Evolutionary conservation across 495 filamentous ascomycete genomes (phyloP).

Genomic region (Penicillium taxi): DNA sequence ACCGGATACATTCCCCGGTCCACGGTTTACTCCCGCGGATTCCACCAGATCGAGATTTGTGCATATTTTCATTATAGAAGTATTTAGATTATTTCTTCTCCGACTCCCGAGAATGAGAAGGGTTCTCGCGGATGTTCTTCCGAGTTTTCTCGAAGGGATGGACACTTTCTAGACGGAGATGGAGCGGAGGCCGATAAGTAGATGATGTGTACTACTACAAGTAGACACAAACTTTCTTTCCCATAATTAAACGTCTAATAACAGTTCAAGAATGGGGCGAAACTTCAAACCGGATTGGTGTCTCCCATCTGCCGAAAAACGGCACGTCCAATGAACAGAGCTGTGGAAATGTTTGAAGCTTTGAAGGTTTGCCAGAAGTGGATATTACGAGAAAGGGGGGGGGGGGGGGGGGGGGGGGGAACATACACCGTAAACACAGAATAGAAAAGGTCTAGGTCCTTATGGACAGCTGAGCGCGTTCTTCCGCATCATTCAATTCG

Average conservation of each 20-base stretch:
- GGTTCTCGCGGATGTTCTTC: conserved; percentile 13
- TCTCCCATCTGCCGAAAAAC: too few relatives aligned
- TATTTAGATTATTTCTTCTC: too few relatives aligned
- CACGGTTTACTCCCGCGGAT: conserved; percentile 22
- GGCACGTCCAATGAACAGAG: conserved; percentile 1
- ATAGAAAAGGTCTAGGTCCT: background rate
- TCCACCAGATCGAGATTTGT: conserved; percentile 12
- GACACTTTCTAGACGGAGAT: conserved; percentile 6
- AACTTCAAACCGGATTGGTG: too few relatives aligned
- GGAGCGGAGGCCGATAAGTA: conserved; percentile 6
- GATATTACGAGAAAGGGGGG: conserved; percentile 1
- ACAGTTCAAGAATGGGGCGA: too few relatives aligned
- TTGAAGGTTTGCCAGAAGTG: background rate
- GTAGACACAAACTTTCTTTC: too few relatives aligned
- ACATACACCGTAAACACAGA: background rate
- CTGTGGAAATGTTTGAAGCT: background rate
- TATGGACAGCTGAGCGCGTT: background rate
- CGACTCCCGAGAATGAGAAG: too few relatives aligned
- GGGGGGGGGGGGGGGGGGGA: background rate
- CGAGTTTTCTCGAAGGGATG: conserved; percentile 27
- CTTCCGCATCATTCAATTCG: too few relatives aligned
- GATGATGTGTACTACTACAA: conserved; percentile 10
- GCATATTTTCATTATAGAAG: background rate
- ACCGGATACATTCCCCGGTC: conserved; percentile 17
- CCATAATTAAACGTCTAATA: too few relatives aligned